Base-by-base conservation (phyloP, 768 basidiomycete genomes). In the Tricholoma saponaceum region DNA sequence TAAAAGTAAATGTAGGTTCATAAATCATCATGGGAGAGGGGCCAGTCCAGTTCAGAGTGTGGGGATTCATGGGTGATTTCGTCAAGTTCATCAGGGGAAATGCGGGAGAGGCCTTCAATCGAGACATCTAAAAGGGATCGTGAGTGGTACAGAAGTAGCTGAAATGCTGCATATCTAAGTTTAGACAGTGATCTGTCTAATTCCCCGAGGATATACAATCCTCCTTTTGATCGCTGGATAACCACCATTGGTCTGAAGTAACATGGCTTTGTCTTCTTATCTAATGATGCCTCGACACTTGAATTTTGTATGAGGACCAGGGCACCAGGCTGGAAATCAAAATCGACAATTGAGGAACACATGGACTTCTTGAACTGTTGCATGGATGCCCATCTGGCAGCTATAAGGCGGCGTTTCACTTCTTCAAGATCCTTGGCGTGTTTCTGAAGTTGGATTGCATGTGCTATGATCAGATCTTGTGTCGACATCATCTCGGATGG, bases 221-320 rank as follows among this genome's bases (percentile, higher is more conserved):
- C 59, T 23, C 28, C 30, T 28, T 33, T 44, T 25, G 61, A 64
- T 22, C 52, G 59, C 16, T 58, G 35, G 9, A 67, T 54, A 2
- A 73, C 67, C 28, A 63, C 53, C 52, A 58, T 64, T 0, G 70
- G 73, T n/a, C 70, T 70, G n/a, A 69, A 37, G 50, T 74, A 73
- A 10, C 60, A 33, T 16, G 66, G 62, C 28, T 62, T 61, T 0
- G 61, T 59, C 52, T 70, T 73, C 23, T 47, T 60, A 13, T 72
- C 66, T 10, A 66, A 41, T 3, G 47, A n/a, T n/a, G n/a, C n/a
- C n/a, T n/a, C n/a, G n/a, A n/a, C n/a, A n/a, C n/a, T 14, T 5
- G 62, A 64, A 39, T 74, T 73, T 1, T 61, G 35, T 0, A 71
- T 59, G 0, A 74, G 50, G 0, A 75, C 68, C 2, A 66, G 54